A percentile compares a stretch with the other conserved stretches of the same genome.
Conservation (phyloP, 2,329 filamentous ascomycete genomes). For the Ophiostoma perfectum region DNA sequence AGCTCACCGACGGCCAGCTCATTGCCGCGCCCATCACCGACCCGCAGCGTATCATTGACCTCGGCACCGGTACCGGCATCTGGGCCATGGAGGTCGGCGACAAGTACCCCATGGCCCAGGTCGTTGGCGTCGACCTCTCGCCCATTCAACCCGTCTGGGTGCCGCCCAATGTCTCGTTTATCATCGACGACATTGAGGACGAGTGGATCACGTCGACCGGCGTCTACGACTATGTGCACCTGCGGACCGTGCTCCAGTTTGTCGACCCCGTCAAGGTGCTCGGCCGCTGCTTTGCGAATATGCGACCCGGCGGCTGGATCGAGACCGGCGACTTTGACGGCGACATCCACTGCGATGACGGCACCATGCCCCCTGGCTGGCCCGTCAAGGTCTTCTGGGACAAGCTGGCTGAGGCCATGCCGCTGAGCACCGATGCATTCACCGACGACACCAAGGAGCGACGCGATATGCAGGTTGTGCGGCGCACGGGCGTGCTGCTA, state of each 20-base stretch:
- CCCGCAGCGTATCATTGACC: constrained; percentile 42
- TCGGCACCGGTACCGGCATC: constrained; percentile 44
- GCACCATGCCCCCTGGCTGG: constrained; percentile 39
- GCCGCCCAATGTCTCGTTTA: constrained; percentile 56
- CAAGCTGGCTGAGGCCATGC: constrained; percentile 30
- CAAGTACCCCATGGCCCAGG: constrained; percentile 37
- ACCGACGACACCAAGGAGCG: constrained; percentile 34
- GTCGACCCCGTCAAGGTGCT: constrained; percentile 38
- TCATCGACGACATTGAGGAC: constrained; percentile 57
- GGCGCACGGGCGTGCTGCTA: constrained; percentile 34
- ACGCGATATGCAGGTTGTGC: constrained; percentile 29
- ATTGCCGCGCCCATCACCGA: constrained; percentile 38
- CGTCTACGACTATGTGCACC: constrained; percentile 52
- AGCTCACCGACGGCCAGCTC: constrained; percentile 40
- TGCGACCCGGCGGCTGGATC: constrained; percentile 46
- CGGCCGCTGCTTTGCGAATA: constrained; percentile 32
- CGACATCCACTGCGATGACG: constrained; percentile 44
- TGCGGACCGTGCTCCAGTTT: constrained; percentile 47
- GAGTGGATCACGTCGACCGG: constrained; percentile 50
- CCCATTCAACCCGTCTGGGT: constrained; percentile 46
- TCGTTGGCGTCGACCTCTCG: constrained; percentile 41
- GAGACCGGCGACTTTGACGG: constrained; percentile 37
- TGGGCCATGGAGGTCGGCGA: constrained; percentile 44
- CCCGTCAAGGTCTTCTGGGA: constrained; percentile 34
- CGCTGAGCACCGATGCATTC: not conserved